Evolutionary conservation across 208 protist genomes (phyloP).

Genomic region (Wallacemonas sp.): DNA sequence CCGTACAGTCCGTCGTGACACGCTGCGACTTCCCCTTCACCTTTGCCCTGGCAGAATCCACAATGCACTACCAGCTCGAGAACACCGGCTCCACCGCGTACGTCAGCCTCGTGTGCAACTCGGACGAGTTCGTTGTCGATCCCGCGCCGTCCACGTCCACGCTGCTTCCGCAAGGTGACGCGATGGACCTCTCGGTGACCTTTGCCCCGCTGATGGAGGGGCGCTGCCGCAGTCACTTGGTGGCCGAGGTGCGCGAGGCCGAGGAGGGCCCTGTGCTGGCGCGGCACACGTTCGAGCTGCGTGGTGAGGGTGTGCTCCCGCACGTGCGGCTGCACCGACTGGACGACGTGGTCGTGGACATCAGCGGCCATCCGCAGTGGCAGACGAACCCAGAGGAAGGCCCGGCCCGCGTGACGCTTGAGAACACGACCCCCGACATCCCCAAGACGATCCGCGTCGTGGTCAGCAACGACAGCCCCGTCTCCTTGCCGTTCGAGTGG

Average conservation of each 20-base stretch:
- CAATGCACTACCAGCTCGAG: conserved; percentile 55
- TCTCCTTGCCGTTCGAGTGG: conserved; percentile 73
- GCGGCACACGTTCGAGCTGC: conserved; percentile 54
- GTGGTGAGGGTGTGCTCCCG: conserved; percentile 66
- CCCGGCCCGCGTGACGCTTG: conserved; percentile 48
- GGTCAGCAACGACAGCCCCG: conserved; percentile 63
- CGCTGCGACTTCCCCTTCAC: conserved; percentile 49
- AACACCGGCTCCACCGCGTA: conserved; percentile 78
- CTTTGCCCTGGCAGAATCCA: conserved; percentile 48
- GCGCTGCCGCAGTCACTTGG: conserved; percentile 44
- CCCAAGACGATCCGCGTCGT: conserved; percentile 44
- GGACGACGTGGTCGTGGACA: conserved; percentile 40
- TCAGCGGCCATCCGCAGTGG: conserved; percentile 36
- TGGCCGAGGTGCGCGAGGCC: conserved; percentile 45
- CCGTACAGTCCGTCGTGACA: background rate
- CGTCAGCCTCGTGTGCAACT: conserved; percentile 58
- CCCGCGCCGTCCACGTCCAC: conserved; percentile 28
- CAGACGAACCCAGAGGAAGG: conserved; percentile 23
- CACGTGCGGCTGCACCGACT: conserved; percentile 62
- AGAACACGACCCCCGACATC: conserved; percentile 61
- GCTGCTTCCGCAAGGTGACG: conserved; percentile 37
- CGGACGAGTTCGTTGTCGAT: conserved; percentile 46
- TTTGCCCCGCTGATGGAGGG: conserved; percentile 67
- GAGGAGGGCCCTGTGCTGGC: conserved; percentile 43
- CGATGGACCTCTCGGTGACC: conserved; percentile 43